Conservation (phyloP, 371 early-diverging fungal species). For the Mortierella sp. region DNA sequence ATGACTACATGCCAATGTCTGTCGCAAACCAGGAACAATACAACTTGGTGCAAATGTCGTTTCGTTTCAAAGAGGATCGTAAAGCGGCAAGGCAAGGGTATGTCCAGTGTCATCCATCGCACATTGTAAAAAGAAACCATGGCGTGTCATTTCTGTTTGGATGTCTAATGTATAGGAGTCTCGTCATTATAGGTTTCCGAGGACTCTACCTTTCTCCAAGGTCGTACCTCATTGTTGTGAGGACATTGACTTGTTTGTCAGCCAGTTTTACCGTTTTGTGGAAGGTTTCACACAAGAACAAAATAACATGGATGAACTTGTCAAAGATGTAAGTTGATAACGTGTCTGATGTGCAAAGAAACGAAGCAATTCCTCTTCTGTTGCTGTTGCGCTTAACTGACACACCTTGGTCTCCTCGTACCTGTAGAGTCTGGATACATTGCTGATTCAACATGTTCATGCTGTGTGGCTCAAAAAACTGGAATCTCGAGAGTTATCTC, state of each 20-base stretch:
- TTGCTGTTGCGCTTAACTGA: too few species aligned
- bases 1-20: slow-evolving; percentile 87
- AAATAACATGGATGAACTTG: slow-evolving; percentile 88
- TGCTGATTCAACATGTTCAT: slow-evolving; percentile 80
- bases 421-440: slow-evolving; percentile 76
- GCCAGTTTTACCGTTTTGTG: slow-evolving; percentile 86
- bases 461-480: slow-evolving; percentile 76
- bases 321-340: slow-evolving; percentile 70
- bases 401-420: neutral
- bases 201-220: slow-evolving; percentile 84
- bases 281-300: slow-evolving; percentile 86
- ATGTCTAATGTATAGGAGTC: too few species aligned
- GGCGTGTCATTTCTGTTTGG: too few species aligned
- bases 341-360: too few species aligned
- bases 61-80: slow-evolving; percentile 58
- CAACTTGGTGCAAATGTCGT: slow-evolving; percentile 57
- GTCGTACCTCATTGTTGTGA: slow-evolving; percentile 82
- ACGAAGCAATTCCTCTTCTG: too few species aligned
- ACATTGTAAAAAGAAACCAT: too few species aligned
- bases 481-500: slow-evolving; percentile 72
- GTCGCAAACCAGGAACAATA: slow-evolving; percentile 76
- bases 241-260: slow-evolving; percentile 76
- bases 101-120: neutral
- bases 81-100: slow-evolving; percentile 48
- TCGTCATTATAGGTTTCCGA: slow-evolving; percentile 74